A percentile compares a stretch with the other conserved stretches of the same genome.
These are phyloP conservation scores for Pinus albicaulis DNA, from an alignment of 75 land plant genomes.

Conservation along the genomic window DNA sequence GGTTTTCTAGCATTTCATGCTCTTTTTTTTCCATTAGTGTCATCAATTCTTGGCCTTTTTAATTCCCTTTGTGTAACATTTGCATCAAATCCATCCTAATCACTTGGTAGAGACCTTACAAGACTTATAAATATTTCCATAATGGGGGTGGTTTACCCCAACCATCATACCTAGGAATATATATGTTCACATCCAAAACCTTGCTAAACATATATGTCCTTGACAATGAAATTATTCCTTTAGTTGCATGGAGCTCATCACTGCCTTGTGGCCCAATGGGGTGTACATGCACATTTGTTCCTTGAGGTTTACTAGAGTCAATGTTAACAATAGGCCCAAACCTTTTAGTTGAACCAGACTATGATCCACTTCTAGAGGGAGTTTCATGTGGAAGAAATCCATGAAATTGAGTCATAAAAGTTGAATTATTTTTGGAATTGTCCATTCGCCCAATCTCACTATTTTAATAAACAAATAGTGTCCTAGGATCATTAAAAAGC, in stretches of 20 bases:
- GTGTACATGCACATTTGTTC: conserved; percentile 22
- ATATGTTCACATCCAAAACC: conserved; percentile 12
- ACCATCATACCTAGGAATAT: conserved; percentile 19
- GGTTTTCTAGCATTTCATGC: conserved; percentile 11
- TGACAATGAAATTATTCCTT: conserved; percentile 18
- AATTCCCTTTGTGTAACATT: conserved; percentile 38
- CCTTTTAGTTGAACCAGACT: conserved; percentile 16
- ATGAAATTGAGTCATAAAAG: conserved; percentile 17
- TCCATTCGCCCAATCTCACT: conserved; percentile 59
- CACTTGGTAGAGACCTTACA: conserved; percentile 12
- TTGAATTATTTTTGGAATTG: conserved; percentile 13
- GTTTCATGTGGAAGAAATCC: conserved; percentile 23
- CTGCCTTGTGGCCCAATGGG: conserved; percentile 26
- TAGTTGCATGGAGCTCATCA: conserved; percentile 17
- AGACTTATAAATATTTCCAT: conserved; percentile 12
- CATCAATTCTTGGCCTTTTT: conserved; percentile 45
- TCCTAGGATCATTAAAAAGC: conserved; percentile 90
- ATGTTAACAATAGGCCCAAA: conserved; percentile 20
- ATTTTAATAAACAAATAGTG: conserved; percentile 68
- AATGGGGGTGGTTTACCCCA: conserved; percentile 37
- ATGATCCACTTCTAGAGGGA: conserved; percentile 18
- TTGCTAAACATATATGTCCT: conserved; percentile 10
- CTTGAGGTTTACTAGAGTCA: conserved; percentile 18
- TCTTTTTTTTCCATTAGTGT: conserved; percentile 12
- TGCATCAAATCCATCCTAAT: conserved; percentile 45